Percentiles rank a stretch among this genome's conserved stretches.
phyloP scores from a whole-genome alignment of 495 filamentous ascomycete species.

The Beverwykella pulmonaria region DNA sequence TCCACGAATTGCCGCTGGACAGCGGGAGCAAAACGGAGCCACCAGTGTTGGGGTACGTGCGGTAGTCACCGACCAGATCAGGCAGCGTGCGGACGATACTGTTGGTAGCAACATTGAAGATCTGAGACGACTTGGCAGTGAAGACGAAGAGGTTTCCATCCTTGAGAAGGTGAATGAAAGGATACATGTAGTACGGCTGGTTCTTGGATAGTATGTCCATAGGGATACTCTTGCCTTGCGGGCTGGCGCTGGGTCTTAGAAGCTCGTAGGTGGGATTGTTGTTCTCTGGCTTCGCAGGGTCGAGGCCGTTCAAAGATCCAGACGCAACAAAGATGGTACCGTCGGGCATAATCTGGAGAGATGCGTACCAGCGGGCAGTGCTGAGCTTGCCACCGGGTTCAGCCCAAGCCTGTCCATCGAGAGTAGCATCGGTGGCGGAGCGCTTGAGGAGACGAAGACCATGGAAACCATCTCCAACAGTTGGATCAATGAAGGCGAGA shows the following conservation, averaged over 20 bases:
- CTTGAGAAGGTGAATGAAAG: conserved; percentile 61
- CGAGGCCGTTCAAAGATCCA: conserved; percentile 62
- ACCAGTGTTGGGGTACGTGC: conserved; percentile 67
- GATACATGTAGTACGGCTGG: conserved; percentile 70
- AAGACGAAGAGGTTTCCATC: conserved; percentile 63
- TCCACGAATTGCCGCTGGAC: conserved; percentile 55
- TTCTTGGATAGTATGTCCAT: conserved; percentile 59
- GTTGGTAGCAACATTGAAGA: conserved; percentile 55
- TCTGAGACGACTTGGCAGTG: conserved; percentile 57
- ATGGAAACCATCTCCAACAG: conserved; percentile 61
- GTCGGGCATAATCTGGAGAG: conserved; percentile 61
- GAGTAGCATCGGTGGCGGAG: conserved; percentile 51
- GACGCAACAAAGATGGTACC: conserved; percentile 62
- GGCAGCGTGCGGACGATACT: conserved; percentile 51
- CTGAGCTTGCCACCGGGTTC: conserved; percentile 61
- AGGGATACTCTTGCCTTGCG: conserved; percentile 49
- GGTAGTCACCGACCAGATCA: conserved; percentile 62
- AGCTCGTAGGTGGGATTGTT: conserved; percentile 70
- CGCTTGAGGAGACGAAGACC: conserved; percentile 59
- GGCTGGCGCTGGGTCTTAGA: conserved; percentile 50
- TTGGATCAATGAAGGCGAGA: conserved; percentile 58
- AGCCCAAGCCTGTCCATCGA: conserved; percentile 57
- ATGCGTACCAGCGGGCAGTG: conserved; percentile 62
- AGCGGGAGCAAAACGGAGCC: conserved; percentile 62
- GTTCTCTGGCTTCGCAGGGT: conserved; percentile 57